Evolutionary conservation across 2,329 filamentous ascomycete species (phyloP).

Genomic region (Penicillium sp.): DNA sequence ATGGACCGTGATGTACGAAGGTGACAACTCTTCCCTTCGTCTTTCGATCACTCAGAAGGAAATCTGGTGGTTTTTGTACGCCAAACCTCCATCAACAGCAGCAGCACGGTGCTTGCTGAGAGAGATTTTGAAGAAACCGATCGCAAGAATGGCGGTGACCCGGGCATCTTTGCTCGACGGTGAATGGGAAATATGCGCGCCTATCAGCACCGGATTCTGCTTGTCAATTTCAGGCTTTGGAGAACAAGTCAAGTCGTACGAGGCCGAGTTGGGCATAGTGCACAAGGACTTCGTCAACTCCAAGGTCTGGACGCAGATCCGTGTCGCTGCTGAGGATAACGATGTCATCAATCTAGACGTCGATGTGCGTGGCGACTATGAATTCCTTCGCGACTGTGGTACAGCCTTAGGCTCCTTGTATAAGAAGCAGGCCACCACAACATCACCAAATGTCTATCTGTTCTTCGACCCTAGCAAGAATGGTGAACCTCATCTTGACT

Average conservation of each 20-base stretch:
- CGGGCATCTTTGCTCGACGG: conserved; percentile 35
- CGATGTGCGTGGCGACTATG: conserved; percentile 50
- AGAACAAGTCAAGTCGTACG: conserved; percentile 34
- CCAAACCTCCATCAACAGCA: conserved; percentile 38
- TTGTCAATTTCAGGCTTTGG: conserved; percentile 38
- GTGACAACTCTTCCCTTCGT: conserved; percentile 22
- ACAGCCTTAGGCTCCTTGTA: conserved; percentile 55
- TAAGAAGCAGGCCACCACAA: conserved; percentile 31
- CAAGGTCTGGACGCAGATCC: conserved; percentile 44
- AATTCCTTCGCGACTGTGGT: conserved; percentile 53
- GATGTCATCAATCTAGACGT: conserved; percentile 28
- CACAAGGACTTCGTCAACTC: conserved; percentile 36
- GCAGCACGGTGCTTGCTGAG: conserved; percentile 40
- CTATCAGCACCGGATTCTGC: conserved; percentile 32
- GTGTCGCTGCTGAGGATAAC: conserved; percentile 35
- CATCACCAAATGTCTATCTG: conserved; percentile 45
- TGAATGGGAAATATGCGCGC: conserved; percentile 45
- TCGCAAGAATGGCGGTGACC: conserved; percentile 46
- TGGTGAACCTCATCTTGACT: conserved; percentile 46
- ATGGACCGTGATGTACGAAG: conserved; percentile 33
- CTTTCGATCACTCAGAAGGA: conserved; percentile 24
- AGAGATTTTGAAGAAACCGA: conserved; percentile 43
- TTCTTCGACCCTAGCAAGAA: conserved; percentile 55
- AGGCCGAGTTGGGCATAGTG: conserved; percentile 40
- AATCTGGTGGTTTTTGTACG: conserved; percentile 48